These are phyloP conservation scores for Solanum piurae DNA, from an alignment of 257 asterid genomes.

Conservation along the genomic window DNA sequence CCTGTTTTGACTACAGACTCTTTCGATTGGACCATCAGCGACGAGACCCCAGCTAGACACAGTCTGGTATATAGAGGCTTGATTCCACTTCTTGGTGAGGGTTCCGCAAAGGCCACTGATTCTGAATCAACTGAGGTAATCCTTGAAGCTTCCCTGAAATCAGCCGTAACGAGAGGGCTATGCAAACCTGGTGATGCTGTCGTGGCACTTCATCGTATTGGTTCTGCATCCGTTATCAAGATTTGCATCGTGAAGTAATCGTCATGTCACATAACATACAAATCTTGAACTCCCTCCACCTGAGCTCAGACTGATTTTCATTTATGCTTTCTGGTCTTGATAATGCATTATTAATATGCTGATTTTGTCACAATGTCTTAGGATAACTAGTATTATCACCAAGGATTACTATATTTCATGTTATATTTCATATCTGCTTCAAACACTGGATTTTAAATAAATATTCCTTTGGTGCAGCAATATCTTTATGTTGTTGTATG, in stretches of 20 bases:
- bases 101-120: slow-evolving; percentile 69
- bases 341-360: neutral
- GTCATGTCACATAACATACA: neutral
- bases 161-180: slow-evolving; percentile 42
- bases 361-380: neutral
- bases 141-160: slow-evolving; percentile 44
- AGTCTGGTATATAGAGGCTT: slow-evolving; percentile 69
- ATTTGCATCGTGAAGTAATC: slow-evolving; percentile 55
- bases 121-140: slow-evolving; percentile 75
- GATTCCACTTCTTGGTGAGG: slow-evolving; percentile 75
- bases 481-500: neutral
- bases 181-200: slow-evolving; percentile 68
- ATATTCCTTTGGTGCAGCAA: neutral
- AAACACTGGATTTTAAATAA: neutral
- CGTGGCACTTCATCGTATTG: slow-evolving; percentile 73
- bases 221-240: slow-evolving; percentile 66
- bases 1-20: slow-evolving; percentile 58
- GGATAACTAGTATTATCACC: neutral
- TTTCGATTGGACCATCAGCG: slow-evolving; percentile 72
- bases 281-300: neutral
- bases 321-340: neutral
- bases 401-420: neutral
- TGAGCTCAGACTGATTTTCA: neutral
- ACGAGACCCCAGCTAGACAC: slow-evolving; percentile 79
- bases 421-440: neutral